A percentile compares a stretch with the other conserved stretches of the same genome.
phyloP scores from a whole-genome alignment of 2,329 filamentous ascomycete species.

The Thelonectria olida region DNA sequence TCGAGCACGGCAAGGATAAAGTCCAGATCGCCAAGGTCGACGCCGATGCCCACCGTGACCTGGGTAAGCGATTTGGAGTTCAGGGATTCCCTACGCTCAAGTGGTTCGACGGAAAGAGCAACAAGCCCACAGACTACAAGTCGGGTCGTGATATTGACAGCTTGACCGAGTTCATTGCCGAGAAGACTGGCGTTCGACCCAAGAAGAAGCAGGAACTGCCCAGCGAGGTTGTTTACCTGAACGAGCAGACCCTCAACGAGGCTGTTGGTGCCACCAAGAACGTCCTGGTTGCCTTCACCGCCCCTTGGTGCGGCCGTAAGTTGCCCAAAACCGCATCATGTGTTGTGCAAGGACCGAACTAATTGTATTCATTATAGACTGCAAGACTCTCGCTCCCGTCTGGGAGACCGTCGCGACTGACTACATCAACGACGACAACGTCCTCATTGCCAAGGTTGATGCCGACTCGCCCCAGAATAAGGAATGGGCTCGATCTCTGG shows the following conservation, averaged over 20 bases:
- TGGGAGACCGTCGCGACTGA: slow-evolving; percentile 90
- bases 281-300: slow-evolving; percentile 95
- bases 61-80: slow-evolving; percentile 88
- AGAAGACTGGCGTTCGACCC: slow-evolving; percentile 86
- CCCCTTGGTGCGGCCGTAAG: slow-evolving; percentile 98
- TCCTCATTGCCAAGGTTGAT: slow-evolving; percentile 94
- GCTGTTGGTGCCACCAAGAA: slow-evolving; percentile 86
- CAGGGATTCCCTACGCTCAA: slow-evolving; percentile 98
- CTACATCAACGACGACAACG: slow-evolving; percentile 79
- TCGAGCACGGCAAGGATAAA: slow-evolving; percentile 75
- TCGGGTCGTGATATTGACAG: slow-evolving; percentile 89
- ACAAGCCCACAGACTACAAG: slow-evolving; percentile 84
- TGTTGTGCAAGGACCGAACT: slow-evolving; percentile 8
- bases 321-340: slow-evolving; percentile 41
- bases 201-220: slow-evolving; percentile 79
- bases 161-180: slow-evolving; percentile 79
- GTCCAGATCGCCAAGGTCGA: slow-evolving; percentile 96
- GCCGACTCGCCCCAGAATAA: slow-evolving; percentile 90
- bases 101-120: slow-evolving; percentile 96
- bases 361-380: slow-evolving; percentile 69
- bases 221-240: slow-evolving; percentile 82
- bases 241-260: slow-evolving; percentile 79
- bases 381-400: slow-evolving; percentile 89
- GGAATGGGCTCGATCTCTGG: slow-evolving; percentile 77
- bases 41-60: slow-evolving; percentile 84